Base-by-base conservation (phyloP, 805 yeast genomes). In the Candida cerambycidarum region DNA sequence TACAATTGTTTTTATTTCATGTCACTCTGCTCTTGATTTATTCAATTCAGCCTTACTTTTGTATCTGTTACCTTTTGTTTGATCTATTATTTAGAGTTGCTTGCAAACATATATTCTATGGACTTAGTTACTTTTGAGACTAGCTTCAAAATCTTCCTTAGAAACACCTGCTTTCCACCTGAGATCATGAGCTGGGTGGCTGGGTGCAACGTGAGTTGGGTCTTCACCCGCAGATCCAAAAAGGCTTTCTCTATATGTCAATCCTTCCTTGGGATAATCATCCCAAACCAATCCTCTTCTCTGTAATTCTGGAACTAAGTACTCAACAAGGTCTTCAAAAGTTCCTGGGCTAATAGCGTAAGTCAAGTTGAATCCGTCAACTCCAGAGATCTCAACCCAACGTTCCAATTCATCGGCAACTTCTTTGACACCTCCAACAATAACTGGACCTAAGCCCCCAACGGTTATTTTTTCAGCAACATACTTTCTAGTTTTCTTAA, bases 281-380 rank as follows among this genome's bases (percentile, higher is more conserved):
- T 59, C 52, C 60, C 65, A 58, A 11, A 59, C 62, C 13, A 62
- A 55, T 8, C 69, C 71, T 41, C 70, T 56, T 33, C 46, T 50
- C 43, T 60, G 59, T 33, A 71, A 55, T 38, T 60, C 72, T 7
- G 75, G 74, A 15, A 71, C 53, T 18, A 70, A 45, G n/a, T 50
- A 45, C 10, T 68, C 63, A 9, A 67, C 68, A 38, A 70, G 47
- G 23, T 71, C 74, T 43, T 63, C 65, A 39, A 63, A 59, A 4
- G 65, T 48, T 4, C 62, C 66, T 15, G 71, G 73, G 14, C 58
- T 50, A 7, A 65, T 55, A 1, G 73, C 63, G 42, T 68, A 63
- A 3, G 65, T 61, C 42, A 71, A 52, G 44, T 71, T 71, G 52
- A 70, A 69, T 1, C 76, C 76, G 47, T 71, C 77, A n/a, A 71